Evolutionary conservation across 2,329 filamentous ascomycete species (phyloP).

Genomic region (Ophidiomyces ophidiicola): DNA sequence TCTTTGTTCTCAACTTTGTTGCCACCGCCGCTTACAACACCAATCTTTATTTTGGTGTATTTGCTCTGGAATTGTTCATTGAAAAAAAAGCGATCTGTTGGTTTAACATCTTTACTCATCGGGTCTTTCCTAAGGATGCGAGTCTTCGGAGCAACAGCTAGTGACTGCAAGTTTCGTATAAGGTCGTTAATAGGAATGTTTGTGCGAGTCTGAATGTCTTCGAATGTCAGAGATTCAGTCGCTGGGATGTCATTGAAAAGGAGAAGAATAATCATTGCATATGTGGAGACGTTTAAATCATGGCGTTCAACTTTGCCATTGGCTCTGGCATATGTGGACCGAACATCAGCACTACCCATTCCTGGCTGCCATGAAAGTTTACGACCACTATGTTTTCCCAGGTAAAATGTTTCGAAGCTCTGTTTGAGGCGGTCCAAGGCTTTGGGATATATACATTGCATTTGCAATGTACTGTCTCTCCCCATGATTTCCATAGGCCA

Average conservation of each 20-base stretch:
- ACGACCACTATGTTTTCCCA: conserved; percentile 73
- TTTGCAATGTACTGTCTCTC: conserved; percentile 35
- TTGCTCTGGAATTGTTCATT: conserved; percentile 73
- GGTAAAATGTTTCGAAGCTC: conserved; percentile 81
- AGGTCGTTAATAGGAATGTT: conserved; percentile 66
- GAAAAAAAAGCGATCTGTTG: conserved; percentile 67
- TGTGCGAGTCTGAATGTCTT: conserved; percentile 73
- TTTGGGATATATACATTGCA: conserved; percentile 57
- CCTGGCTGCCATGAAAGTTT: conserved; percentile 70
- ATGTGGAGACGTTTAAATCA: conserved; percentile 84
- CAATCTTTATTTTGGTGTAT: conserved; percentile 77
- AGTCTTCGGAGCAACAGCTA: conserved; percentile 73
- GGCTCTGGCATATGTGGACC: conserved; percentile 61
- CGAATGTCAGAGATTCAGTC: conserved; percentile 44
- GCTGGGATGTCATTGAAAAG: conserved; percentile 69
- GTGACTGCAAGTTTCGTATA: conserved; percentile 62
- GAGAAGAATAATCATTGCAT: conserved; percentile 78
- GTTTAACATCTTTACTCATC: conserved; percentile 61
- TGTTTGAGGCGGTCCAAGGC: conserved; percentile 64
- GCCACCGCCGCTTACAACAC: conserved; percentile 59
- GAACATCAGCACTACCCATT: conserved; percentile 76
- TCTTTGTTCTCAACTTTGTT: conserved; percentile 71
- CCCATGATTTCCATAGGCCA: conserved; percentile 86
- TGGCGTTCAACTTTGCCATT: conserved; percentile 65
- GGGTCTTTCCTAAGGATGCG: conserved; percentile 71